Base-by-base conservation (phyloP, 495 filamentous ascomycete genomes). In the Podospora australis region DNA sequence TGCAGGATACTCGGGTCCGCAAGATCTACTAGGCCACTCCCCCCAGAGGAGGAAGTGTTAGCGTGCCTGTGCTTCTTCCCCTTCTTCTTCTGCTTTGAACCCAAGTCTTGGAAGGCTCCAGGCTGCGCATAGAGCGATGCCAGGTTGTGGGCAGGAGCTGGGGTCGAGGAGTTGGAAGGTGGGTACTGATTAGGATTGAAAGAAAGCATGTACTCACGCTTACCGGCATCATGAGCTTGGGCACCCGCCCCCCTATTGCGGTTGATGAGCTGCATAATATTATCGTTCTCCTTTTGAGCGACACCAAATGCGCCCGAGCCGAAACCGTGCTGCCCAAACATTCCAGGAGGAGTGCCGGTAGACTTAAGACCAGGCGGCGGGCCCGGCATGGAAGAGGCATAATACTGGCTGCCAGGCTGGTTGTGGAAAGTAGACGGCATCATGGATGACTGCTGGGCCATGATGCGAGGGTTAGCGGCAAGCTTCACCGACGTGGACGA, bases 41-140 rank as follows among this genome's bases (percentile, higher is more conserved):
- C 88, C 79, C 88, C 88, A 80, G 87, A 91, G 82, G 89, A 92
- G 86, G 89, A 95, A 91, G 90, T 95, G 87, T 95, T 94, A 92
- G 90, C 90, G 84, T 95, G 88, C 84, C 88, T 94, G 76, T 94
- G 89, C 86, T 94, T 92, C 83, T 94, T 95, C 81, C 87, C 88
- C 86, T 95, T 95, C 87, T 95, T 95, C 87, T 92, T 95, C 81
- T 90, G 86, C 84, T 95, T 95, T 75, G 82, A 80, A 72, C 81
- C 84, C 77, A 82, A 80, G 65, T 90, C 88, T 78, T 87, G 82
- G 74, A 81, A 83, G 70, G 78, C 76, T 74, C 86, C 86, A 75
- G 83, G 69, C 78, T 86, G 88, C 75, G 84, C 86, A 78, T 90
- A 91, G 80, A 89, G 87, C 81, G 84, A 84, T 83, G 78, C 81